Percentiles rank a stretch among this genome's conserved stretches.
Conservation (phyloP, 306 rosid genomes). For the Vachellia pachyceras region DNA sequence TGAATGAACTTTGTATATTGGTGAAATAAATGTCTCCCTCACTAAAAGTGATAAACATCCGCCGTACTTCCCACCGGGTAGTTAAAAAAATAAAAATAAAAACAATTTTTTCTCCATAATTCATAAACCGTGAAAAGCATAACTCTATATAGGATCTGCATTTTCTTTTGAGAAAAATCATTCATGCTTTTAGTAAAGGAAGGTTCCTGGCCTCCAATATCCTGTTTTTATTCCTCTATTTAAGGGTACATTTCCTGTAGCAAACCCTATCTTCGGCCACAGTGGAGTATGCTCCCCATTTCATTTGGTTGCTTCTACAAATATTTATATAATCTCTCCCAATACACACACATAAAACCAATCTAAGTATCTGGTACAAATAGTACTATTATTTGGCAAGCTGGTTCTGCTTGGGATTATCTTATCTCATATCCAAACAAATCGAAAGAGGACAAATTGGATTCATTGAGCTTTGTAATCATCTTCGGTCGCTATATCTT, state of each 20-base stretch:
- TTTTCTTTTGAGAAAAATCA: neutral
- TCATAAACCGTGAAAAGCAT: neutral
- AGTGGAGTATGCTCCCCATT: neutral
- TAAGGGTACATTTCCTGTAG: neutral
- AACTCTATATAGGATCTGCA: neutral
- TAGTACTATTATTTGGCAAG: neutral
- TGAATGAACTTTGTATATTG: too few relatives aligned
- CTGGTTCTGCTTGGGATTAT: slow-evolving; percentile 13
- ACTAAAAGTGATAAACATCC: too few relatives aligned
- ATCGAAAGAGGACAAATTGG: slow-evolving; percentile 34
- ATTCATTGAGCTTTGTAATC: slow-evolving; percentile 35
- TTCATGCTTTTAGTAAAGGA: neutral
- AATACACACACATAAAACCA: neutral
- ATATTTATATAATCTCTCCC: neutral
- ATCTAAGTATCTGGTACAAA: neutral
- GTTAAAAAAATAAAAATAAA: too few relatives aligned
- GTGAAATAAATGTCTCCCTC: too few relatives aligned
- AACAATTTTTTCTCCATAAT: neutral
- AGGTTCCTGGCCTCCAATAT: neutral
- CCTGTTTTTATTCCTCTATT: neutral
- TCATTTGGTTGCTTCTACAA: neutral
- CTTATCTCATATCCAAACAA: slow-evolving; percentile 30
- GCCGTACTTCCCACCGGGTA: neutral
- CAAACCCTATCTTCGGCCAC: neutral
- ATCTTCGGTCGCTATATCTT: slow-evolving; percentile 37